phyloP scores from a whole-genome alignment of 2,329 filamentous ascomycete species.

The Dendrostoma leiphaemia region DNA sequence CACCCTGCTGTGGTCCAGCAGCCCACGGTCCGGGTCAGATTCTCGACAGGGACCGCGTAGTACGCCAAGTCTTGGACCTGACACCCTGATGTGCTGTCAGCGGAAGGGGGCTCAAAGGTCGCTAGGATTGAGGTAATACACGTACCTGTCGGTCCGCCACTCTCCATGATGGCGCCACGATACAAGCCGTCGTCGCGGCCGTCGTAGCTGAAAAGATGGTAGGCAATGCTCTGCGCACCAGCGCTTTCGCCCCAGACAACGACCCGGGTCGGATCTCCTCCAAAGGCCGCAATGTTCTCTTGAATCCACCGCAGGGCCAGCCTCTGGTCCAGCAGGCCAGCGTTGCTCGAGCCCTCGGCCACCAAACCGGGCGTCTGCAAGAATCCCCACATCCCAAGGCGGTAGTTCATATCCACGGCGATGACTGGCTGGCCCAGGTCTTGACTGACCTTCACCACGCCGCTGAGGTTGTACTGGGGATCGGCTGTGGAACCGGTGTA shows the following conservation, averaged over 20 bases:
- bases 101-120: too few relatives aligned
- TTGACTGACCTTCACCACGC: constrained; percentile 54
- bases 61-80: constrained; percentile 31
- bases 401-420: constrained; percentile 53
- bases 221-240: constrained; percentile 38
- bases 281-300: constrained; percentile 52
- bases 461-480: constrained; percentile 62
- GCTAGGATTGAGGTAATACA: neutral
- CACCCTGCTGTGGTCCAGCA: constrained; percentile 28
- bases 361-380: constrained; percentile 44
- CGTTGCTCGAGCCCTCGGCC: constrained; percentile 42
- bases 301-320: constrained; percentile 49
- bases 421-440: constrained; percentile 52
- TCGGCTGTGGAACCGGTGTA: constrained; percentile 49
- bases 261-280: constrained; percentile 44
- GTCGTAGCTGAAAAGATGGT: constrained; percentile 54
- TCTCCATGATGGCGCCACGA: constrained; percentile 52
- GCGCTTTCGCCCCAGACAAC: constrained; percentile 49
- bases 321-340: constrained; percentile 49
- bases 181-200: constrained; percentile 56
- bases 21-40: constrained; percentile 32
- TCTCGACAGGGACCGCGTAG: constrained; percentile 33
- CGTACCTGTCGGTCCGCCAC: constrained; percentile 36
- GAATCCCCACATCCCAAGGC: constrained; percentile 53
- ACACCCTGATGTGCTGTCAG: constrained; percentile 4